A percentile compares a stretch with the other conserved stretches of the same genome.
These are phyloP conservation scores for Aspergillus sojae DNA, from an alignment of 2,329 filamentous ascomycete species.

Conservation along the genomic window DNA sequence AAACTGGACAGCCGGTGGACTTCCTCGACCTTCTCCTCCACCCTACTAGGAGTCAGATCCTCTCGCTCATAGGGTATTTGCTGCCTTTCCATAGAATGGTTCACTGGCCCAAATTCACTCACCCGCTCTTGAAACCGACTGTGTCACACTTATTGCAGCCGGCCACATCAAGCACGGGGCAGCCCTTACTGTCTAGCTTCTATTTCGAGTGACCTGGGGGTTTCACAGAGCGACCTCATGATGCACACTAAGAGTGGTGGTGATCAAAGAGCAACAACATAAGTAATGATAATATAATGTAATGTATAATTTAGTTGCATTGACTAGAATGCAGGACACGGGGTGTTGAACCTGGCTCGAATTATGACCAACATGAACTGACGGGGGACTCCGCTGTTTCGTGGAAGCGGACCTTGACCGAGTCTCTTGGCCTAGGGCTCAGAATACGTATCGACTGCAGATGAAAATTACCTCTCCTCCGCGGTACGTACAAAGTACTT, in stretches of 20 bases:
- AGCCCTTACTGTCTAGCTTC: not conserved
- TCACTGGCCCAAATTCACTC: not conserved
- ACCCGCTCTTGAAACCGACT: not conserved
- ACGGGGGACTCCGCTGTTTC: not conserved
- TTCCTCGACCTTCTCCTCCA: too few relatives aligned
- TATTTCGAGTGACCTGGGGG: not conserved
- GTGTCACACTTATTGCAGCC: not conserved
- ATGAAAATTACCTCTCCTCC: not conserved
- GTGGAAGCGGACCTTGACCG: not conserved
- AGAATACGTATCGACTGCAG: not conserved
- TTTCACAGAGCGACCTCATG: constrained; percentile 2
- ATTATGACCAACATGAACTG: constrained; percentile 4
- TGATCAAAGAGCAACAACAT: not conserved
- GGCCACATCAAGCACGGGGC: not conserved
- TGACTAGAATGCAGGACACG: not conserved
- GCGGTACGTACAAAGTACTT: not conserved
- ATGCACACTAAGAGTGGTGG: not conserved
- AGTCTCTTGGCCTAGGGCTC: not conserved
- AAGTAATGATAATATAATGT: not conserved
- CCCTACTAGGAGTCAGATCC: not conserved
- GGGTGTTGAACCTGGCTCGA: not conserved
- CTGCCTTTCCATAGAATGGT: not conserved
- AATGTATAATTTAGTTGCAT: constrained; percentile 1
- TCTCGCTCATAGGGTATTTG: not conserved
- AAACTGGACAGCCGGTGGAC: not conserved